phyloP scores from a whole-genome alignment of 805 yeast species.

The Dipodascus geniculatus region DNA sequence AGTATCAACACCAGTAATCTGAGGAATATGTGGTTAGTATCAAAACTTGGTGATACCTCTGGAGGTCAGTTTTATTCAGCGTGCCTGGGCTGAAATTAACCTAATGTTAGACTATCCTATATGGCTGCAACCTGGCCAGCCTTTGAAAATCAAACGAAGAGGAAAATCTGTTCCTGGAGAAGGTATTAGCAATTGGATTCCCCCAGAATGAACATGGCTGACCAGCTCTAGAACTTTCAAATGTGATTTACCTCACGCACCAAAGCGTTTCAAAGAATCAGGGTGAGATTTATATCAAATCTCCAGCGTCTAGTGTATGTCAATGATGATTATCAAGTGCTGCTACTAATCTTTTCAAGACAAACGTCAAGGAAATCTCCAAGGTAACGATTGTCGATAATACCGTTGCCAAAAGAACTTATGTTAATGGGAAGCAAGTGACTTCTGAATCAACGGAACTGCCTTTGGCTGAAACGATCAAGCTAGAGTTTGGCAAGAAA shows the following conservation, averaged over 20 bases:
- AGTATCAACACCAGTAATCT: too few species aligned
- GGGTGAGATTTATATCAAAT: background rate
- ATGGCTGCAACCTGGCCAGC: conserved; percentile 21
- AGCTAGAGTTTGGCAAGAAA: conserved; percentile 10
- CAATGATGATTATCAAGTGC: background rate
- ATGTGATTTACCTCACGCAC: background rate
- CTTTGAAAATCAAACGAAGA: background rate
- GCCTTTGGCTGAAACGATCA: background rate
- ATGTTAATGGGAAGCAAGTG: background rate
- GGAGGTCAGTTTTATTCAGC: conserved; percentile 4
- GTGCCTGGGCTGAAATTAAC: background rate
- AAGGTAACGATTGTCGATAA: conserved; percentile 7
- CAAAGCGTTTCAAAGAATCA: background rate
- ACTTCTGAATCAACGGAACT: background rate
- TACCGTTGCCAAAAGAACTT: background rate
- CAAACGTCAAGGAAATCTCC: conserved; percentile 4
- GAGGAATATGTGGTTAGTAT: conserved; percentile 12
- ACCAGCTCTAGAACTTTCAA: background rate
- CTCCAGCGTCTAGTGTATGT: background rate
- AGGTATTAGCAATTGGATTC: too few species aligned
- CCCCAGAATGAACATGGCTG: too few species aligned
- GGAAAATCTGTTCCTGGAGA: background rate
- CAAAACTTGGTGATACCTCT: conserved; percentile 6
- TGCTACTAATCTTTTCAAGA: background rate
- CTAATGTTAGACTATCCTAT: conserved; percentile 3